phyloP scores from a whole-genome alignment of 208 protist genomes.

The Acanthamoeba quina region DNA sequence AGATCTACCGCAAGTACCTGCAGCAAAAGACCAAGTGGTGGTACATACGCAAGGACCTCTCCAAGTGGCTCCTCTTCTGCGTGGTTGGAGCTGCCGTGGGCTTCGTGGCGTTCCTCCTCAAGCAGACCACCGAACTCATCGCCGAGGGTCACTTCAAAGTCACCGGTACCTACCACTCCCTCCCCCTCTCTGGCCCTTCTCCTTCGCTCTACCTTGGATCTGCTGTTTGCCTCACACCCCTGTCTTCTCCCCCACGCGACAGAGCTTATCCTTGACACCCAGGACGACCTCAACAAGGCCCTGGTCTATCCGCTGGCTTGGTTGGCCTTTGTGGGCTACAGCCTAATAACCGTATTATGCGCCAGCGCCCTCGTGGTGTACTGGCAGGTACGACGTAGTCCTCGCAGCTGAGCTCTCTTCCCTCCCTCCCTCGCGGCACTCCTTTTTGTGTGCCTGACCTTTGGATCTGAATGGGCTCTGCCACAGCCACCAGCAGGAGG shows the following conservation, averaged over 20 bases:
- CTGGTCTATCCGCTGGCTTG: constrained; percentile 9
- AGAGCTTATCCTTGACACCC: neutral
- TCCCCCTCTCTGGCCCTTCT: neutral
- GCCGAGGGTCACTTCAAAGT: constrained; percentile 82
- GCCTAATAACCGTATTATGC: constrained; percentile 70
- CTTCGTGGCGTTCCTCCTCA: constrained; percentile 88
- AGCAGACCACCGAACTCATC: constrained; percentile 90
- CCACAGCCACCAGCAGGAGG: neutral
- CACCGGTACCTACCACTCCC: constrained; percentile 80
- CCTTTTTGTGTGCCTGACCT: neutral
- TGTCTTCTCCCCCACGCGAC: neutral
- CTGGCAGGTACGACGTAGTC: constrained; percentile 83
- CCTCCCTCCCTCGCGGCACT: neutral
- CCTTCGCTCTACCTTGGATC: neutral
- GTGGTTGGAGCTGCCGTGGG: constrained; percentile 88
- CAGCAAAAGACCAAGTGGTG: constrained; percentile 70
- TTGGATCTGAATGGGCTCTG: neutral
- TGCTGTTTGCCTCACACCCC: neutral
- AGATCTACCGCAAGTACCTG: constrained; percentile 84
- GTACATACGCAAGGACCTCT: constrained; percentile 82
- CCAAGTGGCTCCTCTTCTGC: constrained; percentile 88
- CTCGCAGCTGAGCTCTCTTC: neutral
- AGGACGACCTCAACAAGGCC: constrained; percentile 6
- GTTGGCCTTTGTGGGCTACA: constrained; percentile 44
- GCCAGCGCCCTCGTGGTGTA: constrained; percentile 77